Conservation (phyloP, 805 yeast genomes). For the Grigorovia humatica region DNA sequence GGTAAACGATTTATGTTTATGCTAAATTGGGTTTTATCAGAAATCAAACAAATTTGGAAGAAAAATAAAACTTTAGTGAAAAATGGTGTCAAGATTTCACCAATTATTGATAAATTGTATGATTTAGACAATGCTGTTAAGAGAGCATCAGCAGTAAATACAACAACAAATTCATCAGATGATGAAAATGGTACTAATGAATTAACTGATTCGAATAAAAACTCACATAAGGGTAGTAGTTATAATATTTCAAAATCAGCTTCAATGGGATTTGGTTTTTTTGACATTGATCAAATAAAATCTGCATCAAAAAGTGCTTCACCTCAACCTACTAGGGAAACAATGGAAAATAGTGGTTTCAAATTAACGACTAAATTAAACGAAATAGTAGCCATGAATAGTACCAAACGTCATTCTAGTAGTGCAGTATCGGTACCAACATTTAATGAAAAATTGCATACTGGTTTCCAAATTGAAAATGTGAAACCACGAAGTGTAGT, state of each 20-base stretch:
- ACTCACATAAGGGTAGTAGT: background rate
- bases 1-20: constrained; percentile 71
- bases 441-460: constrained; percentile 19
- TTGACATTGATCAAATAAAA: constrained; percentile 13
- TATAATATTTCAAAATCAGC: background rate
- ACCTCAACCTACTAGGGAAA: constrained; percentile 9
- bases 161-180: background rate
- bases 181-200: background rate
- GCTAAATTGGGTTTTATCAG: constrained; percentile 54
- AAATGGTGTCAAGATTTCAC: constrained; percentile 21
- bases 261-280: constrained; percentile 10
- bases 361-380: constrained; percentile 13
- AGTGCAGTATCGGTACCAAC: constrained; percentile 18
- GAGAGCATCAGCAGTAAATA: background rate
- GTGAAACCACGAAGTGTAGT: constrained; percentile 9
- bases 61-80: constrained; percentile 5
- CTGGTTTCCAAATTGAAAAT: constrained; percentile 22
- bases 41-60: constrained; percentile 41
- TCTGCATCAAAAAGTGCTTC: constrained; percentile 4
- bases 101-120: constrained; percentile 23
- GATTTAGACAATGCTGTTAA: constrained; percentile 30
- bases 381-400: constrained; percentile 7
- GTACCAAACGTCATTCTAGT: constrained; percentile 10
- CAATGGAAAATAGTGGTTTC: constrained; percentile 2
- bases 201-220: background rate